Evolutionary conservation across 1,284 basidiomycete genomes (phyloP), one percentile per base, ranked within the genome.

Genomic region (Sanguinoderma infundibulare): DNA sequence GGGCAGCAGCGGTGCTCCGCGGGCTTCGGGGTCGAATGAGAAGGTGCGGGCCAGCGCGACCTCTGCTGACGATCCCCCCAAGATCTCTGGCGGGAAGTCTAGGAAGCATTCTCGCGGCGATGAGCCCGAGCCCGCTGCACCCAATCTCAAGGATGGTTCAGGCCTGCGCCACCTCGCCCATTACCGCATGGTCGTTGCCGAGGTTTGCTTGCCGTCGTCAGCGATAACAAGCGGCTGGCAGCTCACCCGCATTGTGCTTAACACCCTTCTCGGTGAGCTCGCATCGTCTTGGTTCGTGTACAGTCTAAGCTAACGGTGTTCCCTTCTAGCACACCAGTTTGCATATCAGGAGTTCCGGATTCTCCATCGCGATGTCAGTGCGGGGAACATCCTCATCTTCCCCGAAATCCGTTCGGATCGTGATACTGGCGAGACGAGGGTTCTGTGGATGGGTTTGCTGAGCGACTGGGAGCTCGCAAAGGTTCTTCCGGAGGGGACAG

Each of bases 321-420:
- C 17, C 10, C 10, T 44, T 9, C 9, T 39, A 59, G 61, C 53
- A 6, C 57, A 59, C 39, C 39, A 47, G 20, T 22, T 34, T 1
- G 61, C 57, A 5, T 36, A 42, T 26, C 24, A 26, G 0, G 5
- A n/a, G 5, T 35, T 17, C 34, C 6, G 28, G 0, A 28, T 59
- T 5, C 30, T 63, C 1, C 62, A 63, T 40, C 54, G 62, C 24
- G 62, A 63, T 38, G 35, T 63, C 30, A 64, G 63, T 46, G 38
- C 49, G 4, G 63, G 63, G 2, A 64, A 64, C 42, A 30, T 64
- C 14, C 35, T 64, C n/a, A 64, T 64, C 7, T 36, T 46, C 14
- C 62, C 62, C 3, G 57, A 7, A 17, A 3, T 57, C 38, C 6
- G 14, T 6, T 15, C 15, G 12, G 38, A 35, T 9, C 1, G 5